phyloP scores from a whole-genome alignment of 192 early-diverging fungal species.

The Podila epicladia region DNA sequence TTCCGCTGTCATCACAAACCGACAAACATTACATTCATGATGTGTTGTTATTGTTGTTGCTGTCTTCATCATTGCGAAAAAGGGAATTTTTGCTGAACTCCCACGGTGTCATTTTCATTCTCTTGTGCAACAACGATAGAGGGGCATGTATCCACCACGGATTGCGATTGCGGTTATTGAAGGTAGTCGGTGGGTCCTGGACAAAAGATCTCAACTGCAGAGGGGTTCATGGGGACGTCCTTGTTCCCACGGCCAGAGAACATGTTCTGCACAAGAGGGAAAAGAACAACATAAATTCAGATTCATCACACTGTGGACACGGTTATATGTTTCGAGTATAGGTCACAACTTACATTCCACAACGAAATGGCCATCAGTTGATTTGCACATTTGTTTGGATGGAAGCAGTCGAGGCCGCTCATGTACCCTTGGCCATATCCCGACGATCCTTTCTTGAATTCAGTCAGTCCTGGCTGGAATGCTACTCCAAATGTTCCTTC shows the following conservation, averaged over 20 bases:
- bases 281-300: neutral
- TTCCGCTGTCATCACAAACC: no score
- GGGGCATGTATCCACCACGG: no score
- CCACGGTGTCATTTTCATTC: neutral
- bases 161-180: conserved; percentile 9
- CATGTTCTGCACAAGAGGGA: conserved; percentile 50
- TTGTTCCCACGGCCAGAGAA: conserved; percentile 53
- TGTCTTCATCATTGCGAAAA: neutral
- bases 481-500: conserved; percentile 47
- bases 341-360: conserved; percentile 57
- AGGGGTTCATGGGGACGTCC: conserved; percentile 27
- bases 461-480: conserved; percentile 57
- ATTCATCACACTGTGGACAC: neutral
- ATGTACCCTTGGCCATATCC: conserved; percentile 59
- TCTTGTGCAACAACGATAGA: neutral
- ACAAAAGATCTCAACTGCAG: conserved; percentile 51
- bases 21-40: no score
- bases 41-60: neutral
- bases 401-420: conserved; percentile 64
- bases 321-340: neutral
- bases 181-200: conserved; percentile 51
- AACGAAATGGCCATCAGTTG: conserved; percentile 61
- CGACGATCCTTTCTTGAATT: conserved; percentile 51
- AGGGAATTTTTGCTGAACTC: neutral
- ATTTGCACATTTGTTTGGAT: conserved; percentile 66